Percentiles rank a stretch among this genome's conserved stretches.
phyloP scores from a whole-genome alignment of 805 yeast genomes.

The Yamadazyma scolyti region DNA sequence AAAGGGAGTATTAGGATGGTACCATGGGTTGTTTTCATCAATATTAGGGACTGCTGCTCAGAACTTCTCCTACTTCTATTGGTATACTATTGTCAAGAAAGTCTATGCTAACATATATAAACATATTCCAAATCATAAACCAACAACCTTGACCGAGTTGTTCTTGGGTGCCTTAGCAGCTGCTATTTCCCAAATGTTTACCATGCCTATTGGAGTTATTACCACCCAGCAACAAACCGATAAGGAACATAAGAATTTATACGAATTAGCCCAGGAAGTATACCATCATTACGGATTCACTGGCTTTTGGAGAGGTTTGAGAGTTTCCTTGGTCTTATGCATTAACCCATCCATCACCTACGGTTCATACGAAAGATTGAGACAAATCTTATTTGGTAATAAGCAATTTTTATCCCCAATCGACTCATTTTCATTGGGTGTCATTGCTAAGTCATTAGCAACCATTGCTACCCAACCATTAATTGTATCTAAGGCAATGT shows the following conservation, averaged over 20 bases:
- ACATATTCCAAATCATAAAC: conserved; percentile 33
- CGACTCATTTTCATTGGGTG: conserved; percentile 70
- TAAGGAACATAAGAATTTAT: conserved; percentile 29
- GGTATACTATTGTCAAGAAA: conserved; percentile 73
- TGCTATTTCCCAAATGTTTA: conserved; percentile 73
- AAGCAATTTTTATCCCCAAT: conserved; percentile 49
- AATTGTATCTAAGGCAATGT: conserved; percentile 78
- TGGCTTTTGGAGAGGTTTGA: conserved; percentile 82
- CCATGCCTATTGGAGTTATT: conserved; percentile 76
- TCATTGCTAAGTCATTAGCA: conserved; percentile 76
- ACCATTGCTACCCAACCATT: conserved; percentile 80
- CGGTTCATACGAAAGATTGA: conserved; percentile 72
- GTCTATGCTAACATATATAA: conserved; percentile 42
- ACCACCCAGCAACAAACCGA: conserved; percentile 61
- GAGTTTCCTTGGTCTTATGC: conserved; percentile 74
- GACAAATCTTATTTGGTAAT: conserved; percentile 43
- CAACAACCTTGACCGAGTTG: conserved; percentile 64
- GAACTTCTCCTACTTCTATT: conserved; percentile 80
- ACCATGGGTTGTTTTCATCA: conserved; percentile 67
- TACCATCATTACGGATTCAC: conserved; percentile 58
- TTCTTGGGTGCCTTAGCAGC: conserved; percentile 78
- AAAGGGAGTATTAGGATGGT: conserved; percentile 66
- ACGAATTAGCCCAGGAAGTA: conserved; percentile 43
- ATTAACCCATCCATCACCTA: conserved; percentile 85
- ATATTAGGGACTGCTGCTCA: conserved; percentile 71